These are phyloP conservation scores for Trichophyton mentagrophytes DNA, from an alignment of 2,329 filamentous ascomycete species.

Conservation along the genomic window DNA sequence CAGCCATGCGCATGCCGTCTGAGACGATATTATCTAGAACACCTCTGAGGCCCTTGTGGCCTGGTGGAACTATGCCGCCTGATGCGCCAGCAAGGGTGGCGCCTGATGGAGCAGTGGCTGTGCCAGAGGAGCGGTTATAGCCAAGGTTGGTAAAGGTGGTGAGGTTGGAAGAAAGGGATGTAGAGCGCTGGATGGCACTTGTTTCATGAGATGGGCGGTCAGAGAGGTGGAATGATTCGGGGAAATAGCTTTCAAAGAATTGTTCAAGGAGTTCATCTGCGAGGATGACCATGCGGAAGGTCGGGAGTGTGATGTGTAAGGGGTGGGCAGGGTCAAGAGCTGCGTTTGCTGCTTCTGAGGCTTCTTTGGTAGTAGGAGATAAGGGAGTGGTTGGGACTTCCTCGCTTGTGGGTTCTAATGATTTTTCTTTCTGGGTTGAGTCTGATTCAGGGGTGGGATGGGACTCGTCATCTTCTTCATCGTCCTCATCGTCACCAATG, in stretches of 20 bases:
- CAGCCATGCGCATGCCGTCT: conserved; percentile 90
- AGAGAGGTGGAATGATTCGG: conserved; percentile 78
- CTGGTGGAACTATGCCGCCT: conserved; percentile 48
- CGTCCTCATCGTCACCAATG: conserved; percentile 64
- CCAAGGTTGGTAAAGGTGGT: conserved; percentile 73
- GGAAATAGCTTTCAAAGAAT: conserved; percentile 95
- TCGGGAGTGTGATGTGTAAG: conserved; percentile 88
- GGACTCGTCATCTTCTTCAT: conserved; percentile 46
- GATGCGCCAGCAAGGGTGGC: conserved; percentile 38
- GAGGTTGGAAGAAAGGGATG: conserved; percentile 53
- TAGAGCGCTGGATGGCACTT: conserved; percentile 31
- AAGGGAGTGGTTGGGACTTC: conserved; percentile 17
- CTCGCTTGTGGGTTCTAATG: not conserved
- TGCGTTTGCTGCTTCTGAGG: conserved; percentile 68
- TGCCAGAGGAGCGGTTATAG: conserved; percentile 31
- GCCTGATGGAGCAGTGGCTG: conserved; percentile 24
- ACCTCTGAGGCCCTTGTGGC: conserved; percentile 70
- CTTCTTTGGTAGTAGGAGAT: conserved; percentile 45
- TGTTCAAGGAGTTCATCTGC: conserved; percentile 91
- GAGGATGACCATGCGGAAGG: conserved; percentile 96
- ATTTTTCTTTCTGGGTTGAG: not conserved
- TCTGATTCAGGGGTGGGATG: conserved; percentile 25
- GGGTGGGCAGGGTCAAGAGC: conserved; percentile 88
- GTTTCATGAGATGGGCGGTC: conserved; percentile 42
- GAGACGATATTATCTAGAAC: conserved; percentile 96